Conservation (phyloP, 2,329 filamentous ascomycete genomes). For the Paecilomyces fulvus region DNA sequence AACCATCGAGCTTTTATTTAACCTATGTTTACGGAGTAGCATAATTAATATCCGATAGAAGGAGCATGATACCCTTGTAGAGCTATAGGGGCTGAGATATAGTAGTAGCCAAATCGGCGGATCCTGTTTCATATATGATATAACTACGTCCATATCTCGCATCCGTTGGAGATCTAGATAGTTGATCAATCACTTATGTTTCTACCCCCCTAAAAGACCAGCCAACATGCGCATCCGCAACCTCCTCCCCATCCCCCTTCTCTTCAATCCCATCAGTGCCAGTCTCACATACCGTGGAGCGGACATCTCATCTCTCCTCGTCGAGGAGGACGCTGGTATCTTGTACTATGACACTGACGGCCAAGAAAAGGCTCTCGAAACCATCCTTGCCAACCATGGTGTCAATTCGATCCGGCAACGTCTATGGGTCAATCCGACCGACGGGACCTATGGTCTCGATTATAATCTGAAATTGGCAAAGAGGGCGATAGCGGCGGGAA, state of each 20-base stretch:
- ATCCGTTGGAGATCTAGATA: no score
- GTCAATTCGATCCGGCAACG: slow-evolving; percentile 64
- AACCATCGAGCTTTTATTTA: no score
- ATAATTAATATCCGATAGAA: no score
- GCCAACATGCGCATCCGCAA: neutral
- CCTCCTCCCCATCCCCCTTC: neutral
- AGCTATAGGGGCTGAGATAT: no score
- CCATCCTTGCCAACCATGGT: slow-evolving; percentile 52
- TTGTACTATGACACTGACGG: slow-evolving; percentile 53
- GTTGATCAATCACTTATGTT: no score
- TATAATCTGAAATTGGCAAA: slow-evolving; percentile 63
- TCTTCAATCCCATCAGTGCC: slow-evolving; percentile 22
- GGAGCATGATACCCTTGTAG: no score
- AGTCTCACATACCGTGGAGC: slow-evolving; percentile 57
- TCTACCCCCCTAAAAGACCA: neutral
- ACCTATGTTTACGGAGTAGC: no score
- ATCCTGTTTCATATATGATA: no score
- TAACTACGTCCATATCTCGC: no score
- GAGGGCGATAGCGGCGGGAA: slow-evolving; percentile 54
- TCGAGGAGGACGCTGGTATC: slow-evolving; percentile 55
- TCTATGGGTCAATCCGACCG: slow-evolving; percentile 60
- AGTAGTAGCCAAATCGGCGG: no score
- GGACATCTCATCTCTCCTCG: slow-evolving; percentile 60
- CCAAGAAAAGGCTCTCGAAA: slow-evolving; percentile 48
- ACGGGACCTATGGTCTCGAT: slow-evolving; percentile 58